Conservation (phyloP, 176 grass and related monocot species). For the Puccinellia tenuiflora region DNA sequence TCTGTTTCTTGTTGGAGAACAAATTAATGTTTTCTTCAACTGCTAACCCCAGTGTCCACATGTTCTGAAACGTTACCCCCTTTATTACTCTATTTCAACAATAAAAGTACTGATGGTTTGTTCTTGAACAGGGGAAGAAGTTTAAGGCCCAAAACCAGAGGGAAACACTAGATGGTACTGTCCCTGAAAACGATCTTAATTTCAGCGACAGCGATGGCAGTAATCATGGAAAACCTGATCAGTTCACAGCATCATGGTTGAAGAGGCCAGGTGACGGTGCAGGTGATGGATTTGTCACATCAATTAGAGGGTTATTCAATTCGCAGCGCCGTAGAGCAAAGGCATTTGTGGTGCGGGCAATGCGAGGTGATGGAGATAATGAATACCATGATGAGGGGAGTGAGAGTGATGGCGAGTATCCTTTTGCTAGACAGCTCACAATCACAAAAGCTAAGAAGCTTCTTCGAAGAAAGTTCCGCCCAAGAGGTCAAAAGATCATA, state of each 20-base stretch:
- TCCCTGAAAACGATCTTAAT: conserved; percentile 77
- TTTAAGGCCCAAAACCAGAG: conserved; percentile 77
- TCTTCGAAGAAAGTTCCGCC: conserved; percentile 76
- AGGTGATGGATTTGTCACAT: conserved; percentile 93
- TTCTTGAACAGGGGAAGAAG: conserved; percentile 67
- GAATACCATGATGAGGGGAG: conserved; percentile 92
- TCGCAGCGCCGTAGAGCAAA: conserved; percentile 95
- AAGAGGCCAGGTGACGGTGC: conserved; percentile 85
- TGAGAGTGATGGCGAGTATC: conserved; percentile 85
- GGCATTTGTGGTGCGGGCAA: conserved; percentile 71
- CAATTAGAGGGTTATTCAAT: conserved; percentile 96
- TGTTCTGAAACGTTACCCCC: not conserved
- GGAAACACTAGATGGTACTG: conserved; percentile 55
- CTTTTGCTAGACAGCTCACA: conserved; percentile 81
- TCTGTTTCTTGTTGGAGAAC: not conserved
- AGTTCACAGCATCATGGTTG: conserved; percentile 88
- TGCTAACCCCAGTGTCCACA: not conserved
- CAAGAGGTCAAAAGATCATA: conserved; percentile 79
- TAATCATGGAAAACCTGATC: conserved; percentile 62
- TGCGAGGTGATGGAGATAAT: conserved; percentile 74
- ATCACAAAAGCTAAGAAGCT: conserved; percentile 92
- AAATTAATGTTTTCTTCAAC: not conserved
- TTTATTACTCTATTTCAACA: not conserved
- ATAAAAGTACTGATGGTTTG: not conserved
- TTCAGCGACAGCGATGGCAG: conserved; percentile 85